These are phyloP conservation scores for Pugionium dolabratum DNA, from an alignment of 345 rosid genomes.

Conservation along the genomic window DNA sequence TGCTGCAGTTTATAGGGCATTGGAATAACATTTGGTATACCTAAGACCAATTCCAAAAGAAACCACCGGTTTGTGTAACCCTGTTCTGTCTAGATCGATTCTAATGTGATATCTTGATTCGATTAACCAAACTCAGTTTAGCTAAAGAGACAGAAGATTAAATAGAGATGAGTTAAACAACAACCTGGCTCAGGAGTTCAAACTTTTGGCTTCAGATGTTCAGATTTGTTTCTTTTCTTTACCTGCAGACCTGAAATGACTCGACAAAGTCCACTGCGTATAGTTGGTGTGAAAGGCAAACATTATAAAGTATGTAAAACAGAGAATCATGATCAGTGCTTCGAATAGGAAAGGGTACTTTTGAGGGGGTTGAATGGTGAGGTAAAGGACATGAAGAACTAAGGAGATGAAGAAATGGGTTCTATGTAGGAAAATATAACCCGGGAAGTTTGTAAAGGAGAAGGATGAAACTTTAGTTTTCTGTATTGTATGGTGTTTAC, in stretches of 20 bases:
- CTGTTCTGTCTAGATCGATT: conserved; percentile 19
- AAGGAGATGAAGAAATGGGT: conserved; percentile 51
- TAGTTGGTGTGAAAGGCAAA: conserved; percentile 55
- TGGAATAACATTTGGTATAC: conserved; percentile 1
- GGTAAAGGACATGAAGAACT: conserved; percentile 63
- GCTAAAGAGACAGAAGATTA: conserved; percentile 9
- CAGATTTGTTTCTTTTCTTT: conserved; percentile 54
- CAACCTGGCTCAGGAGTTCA: not conserved
- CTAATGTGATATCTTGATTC: conserved; percentile 3
- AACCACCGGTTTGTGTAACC: conserved; percentile 11
- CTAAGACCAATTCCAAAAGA: conserved; percentile 6
- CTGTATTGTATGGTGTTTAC: conserved; percentile 40
- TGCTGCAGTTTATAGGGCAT: not conserved
- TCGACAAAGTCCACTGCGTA: conserved; percentile 59
- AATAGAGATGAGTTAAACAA: conserved; percentile 2
- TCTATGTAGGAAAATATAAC: conserved; percentile 32
- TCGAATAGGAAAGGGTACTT: conserved; percentile 71
- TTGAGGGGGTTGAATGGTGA: conserved; percentile 56
- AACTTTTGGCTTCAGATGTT: conserved; percentile 18
- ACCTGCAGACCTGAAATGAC: conserved; percentile 32
- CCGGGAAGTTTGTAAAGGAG: conserved; percentile 26
- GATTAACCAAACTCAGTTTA: conserved; percentile 4
- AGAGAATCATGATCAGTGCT: conserved; percentile 70
- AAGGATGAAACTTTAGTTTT: conserved; percentile 26
- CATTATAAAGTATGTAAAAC: conserved; percentile 55